phyloP scores from a whole-genome alignment of 306 rosid species.

The Glycine tomentella region DNA sequence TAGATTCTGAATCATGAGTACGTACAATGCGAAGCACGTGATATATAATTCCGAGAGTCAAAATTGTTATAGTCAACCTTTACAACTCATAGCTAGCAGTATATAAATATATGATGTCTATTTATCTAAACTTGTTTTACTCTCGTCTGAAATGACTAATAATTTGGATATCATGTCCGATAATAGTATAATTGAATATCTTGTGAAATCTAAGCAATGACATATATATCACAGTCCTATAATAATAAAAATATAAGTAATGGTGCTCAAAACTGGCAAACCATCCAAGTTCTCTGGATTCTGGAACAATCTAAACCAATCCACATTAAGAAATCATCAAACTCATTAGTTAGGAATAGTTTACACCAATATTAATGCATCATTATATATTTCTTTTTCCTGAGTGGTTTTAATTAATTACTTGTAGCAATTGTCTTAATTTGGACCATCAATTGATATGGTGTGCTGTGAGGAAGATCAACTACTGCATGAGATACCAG shows the following conservation, averaged over 20 bases:
- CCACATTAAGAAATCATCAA: neutral
- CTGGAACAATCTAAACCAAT: constrained; percentile 31
- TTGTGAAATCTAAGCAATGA: neutral
- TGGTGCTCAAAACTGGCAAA: neutral
- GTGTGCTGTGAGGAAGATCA: neutral
- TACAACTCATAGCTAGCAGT: neutral
- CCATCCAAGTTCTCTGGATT: neutral
- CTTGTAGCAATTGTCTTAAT: neutral
- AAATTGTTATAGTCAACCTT: constrained; percentile 23
- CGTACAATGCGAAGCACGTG: constrained; percentile 6
- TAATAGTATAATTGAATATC: neutral
- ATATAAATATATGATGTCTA: neutral
- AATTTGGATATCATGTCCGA: constrained; percentile 1
- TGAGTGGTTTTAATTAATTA: neutral
- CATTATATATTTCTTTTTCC: neutral
- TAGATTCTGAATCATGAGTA: neutral
- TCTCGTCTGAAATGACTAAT: neutral
- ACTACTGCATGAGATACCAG: neutral
- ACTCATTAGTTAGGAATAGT: constrained; percentile 7
- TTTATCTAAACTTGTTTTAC: neutral
- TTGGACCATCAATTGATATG: neutral
- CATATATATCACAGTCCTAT: neutral
- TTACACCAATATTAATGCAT: neutral
- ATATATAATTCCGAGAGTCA: constrained; percentile 5
- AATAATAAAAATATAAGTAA: neutral